Conservation (phyloP, 768 basidiomycete genomes). For the Tylopilus subfusipes region DNA sequence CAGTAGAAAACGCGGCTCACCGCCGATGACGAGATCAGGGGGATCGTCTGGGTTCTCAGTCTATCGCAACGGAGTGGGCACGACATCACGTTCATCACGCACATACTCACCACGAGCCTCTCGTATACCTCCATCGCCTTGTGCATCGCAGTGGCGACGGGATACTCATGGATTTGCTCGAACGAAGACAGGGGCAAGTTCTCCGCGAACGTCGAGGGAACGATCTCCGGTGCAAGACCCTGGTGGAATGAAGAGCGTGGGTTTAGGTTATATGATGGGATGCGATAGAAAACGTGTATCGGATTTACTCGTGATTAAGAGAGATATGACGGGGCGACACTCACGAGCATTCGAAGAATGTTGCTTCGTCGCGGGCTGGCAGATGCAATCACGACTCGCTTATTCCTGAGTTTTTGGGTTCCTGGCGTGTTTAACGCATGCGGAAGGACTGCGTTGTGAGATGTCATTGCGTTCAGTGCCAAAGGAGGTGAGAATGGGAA, state of each 20-base stretch:
- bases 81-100: neutral
- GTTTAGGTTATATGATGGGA: neutral
- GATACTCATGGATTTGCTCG: conserved; percentile 68
- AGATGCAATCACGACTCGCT: conserved; percentile 82
- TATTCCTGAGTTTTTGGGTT: conserved; percentile 65
- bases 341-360: conserved; percentile 73
- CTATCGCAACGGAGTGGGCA: conserved; percentile 23
- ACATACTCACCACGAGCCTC: conserved; percentile 57
- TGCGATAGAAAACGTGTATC: neutral
- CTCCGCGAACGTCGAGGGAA: conserved; percentile 80
- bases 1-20: conserved; percentile 33
- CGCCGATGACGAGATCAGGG: conserved; percentile 78
- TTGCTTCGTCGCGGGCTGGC: conserved; percentile 82
- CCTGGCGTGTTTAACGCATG: conserved; percentile 61
- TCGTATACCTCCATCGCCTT: conserved; percentile 88
- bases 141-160: conserved; percentile 69
- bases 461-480: neutral
- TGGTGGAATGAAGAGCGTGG: conserved; percentile 13
- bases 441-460: conserved; percentile 53
- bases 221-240: conserved; percentile 66
- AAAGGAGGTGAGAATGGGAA: neutral
- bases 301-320: no score
- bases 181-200: conserved; percentile 66
- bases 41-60: conserved; percentile 58
- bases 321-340: conserved; percentile 16